A percentile compares a stretch with the other conserved stretches of the same genome.
Conservation (phyloP, 306 rosid genomes). For the Erythrophleum fordii region DNA sequence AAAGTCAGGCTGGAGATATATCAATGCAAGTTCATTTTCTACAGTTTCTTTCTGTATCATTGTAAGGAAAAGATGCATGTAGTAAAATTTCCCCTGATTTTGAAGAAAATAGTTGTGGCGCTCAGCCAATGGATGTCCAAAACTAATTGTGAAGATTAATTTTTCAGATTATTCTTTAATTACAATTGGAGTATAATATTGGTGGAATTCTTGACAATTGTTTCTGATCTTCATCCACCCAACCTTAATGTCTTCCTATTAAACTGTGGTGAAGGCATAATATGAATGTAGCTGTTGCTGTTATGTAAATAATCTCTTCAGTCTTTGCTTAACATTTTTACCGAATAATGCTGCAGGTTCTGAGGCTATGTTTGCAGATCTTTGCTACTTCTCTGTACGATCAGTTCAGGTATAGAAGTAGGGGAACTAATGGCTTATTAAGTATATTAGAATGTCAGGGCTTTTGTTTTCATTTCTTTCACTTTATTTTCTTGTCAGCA, state of each 20-base stretch:
- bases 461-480: slow-evolving; percentile 27
- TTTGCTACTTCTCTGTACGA: slow-evolving; percentile 91
- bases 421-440: slow-evolving; percentile 19
- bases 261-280: slow-evolving; percentile 14
- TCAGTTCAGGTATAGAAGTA: slow-evolving; percentile 83
- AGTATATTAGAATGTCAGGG: slow-evolving; percentile 6
- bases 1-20: background rate
- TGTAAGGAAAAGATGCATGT: background rate
- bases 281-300: background rate
- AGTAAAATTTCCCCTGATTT: background rate
- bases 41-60: background rate
- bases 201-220: background rate
- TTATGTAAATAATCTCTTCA: slow-evolving; percentile 18
- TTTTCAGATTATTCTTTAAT: background rate
- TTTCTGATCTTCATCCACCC: background rate
- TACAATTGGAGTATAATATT: background rate
- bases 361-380: slow-evolving; percentile 99
- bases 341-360: slow-evolving; percentile 71
- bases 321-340: slow-evolving; percentile 23
- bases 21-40: background rate
- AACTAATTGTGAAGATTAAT: background rate
- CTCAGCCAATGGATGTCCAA: background rate
- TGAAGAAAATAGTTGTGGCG: background rate
- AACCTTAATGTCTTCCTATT: background rate
- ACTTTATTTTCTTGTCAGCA: slow-evolving; percentile 18